Evolutionary conservation across 169 alveolate genomes (phyloP).

Genomic region (Cystoisospora suis): DNA sequence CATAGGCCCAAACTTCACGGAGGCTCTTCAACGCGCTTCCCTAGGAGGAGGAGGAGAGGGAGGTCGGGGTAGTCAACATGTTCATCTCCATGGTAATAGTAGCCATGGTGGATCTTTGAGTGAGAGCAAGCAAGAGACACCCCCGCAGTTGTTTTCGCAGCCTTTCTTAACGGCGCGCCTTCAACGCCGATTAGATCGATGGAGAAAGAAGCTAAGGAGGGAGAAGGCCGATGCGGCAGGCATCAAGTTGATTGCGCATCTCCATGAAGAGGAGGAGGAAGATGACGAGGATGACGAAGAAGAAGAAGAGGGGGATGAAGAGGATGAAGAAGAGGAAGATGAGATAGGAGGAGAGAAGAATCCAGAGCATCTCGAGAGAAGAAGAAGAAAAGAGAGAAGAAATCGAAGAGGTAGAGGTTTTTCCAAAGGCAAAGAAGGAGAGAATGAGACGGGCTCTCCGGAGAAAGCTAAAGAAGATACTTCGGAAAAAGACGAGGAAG

Average conservation of each 20-base stretch:
- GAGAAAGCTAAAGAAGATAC: not conserved
- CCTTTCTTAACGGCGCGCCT: not conserved
- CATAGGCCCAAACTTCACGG: constrained; percentile 7
- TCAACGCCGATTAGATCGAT: not conserved
- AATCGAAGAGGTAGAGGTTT: too few species aligned
- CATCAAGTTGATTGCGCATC: not conserved
- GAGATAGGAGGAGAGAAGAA: not conserved
- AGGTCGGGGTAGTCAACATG: not conserved
- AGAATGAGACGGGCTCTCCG: not conserved
- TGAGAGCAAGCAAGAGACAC: not conserved
- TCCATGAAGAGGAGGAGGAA: not conserved
- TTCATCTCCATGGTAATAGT: not conserved
- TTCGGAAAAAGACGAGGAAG: not conserved
- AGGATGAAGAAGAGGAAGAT: not conserved
- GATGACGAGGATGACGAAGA: not conserved
- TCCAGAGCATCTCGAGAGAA: not conserved
- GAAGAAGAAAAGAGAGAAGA: too few species aligned
- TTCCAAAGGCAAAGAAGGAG: not conserved
- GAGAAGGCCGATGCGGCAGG: not conserved
- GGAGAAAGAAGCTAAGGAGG: not conserved
- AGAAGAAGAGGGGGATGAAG: not conserved
- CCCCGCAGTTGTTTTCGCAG: not conserved
- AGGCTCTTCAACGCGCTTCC: not conserved
- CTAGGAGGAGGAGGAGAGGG: not conserved
- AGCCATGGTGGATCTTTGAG: not conserved